These are phyloP conservation scores for Cryptosporidium sp. DNA, from an alignment of 169 alveolate species.

Conservation along the genomic window DNA sequence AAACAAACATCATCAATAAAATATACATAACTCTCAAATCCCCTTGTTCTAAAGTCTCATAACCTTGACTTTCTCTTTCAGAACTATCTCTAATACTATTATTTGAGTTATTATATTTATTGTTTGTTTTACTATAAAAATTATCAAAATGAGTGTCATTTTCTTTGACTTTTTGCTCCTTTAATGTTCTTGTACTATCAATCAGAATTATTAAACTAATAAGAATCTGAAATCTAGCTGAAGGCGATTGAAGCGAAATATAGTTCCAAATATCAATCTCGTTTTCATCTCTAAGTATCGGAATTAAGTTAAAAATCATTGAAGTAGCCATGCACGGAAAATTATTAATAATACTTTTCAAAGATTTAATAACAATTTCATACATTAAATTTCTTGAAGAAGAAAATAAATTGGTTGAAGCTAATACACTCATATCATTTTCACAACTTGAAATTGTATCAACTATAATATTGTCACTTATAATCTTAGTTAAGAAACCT, in stretches of 20 bases:
- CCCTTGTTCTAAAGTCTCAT: neutral
- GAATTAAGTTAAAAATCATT: neutral
- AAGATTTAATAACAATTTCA: constrained; percentile 4
- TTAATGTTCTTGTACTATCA: neutral
- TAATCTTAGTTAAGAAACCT: constrained; percentile 7
- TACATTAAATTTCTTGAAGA: constrained; percentile 13
- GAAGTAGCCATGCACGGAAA: constrained; percentile 4
- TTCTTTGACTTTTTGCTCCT: neutral
- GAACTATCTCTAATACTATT: neutral
- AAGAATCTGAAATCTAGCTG: constrained; percentile 46
- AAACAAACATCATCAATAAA: constrained; percentile 8
- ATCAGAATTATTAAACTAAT: neutral
- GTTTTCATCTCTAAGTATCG: neutral
- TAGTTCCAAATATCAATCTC: constrained; percentile 51
- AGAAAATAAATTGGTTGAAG: neutral
- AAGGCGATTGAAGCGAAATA: constrained; percentile 56
- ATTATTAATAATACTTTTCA: neutral
- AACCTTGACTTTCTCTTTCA: neutral
- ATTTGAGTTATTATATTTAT: neutral
- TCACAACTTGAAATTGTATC: neutral
- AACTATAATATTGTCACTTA: constrained; percentile 40
- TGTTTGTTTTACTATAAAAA: neutral
- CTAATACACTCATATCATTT: no score
- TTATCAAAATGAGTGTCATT: neutral
- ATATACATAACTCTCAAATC: neutral